These are phyloP conservation scores for Knoxdaviesia capensis DNA, from an alignment of 2,329 filamentous ascomycete species.

Conservation along the genomic window DNA sequence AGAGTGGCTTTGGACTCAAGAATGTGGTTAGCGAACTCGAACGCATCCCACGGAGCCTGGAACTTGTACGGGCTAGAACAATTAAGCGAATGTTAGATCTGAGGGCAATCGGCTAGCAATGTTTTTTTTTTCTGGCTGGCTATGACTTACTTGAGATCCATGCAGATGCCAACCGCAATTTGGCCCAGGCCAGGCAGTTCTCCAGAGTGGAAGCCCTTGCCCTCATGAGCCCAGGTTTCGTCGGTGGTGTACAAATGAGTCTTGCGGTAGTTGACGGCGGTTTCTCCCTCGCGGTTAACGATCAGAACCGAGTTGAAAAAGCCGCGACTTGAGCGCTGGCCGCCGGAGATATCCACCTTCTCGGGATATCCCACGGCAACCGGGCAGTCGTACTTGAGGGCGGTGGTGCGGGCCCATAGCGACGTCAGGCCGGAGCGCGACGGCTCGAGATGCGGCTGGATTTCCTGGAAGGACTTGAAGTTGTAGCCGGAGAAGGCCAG, in stretches of 20 bases:
- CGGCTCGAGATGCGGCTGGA: conserved; percentile 47
- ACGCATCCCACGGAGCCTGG: conserved; percentile 16
- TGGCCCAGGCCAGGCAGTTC: conserved; percentile 25
- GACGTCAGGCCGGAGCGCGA: conserved; percentile 45
- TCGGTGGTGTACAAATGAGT: conserved; percentile 34
- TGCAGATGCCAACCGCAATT: conserved; percentile 40
- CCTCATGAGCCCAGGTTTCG: conserved; percentile 36
- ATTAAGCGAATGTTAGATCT: background rate
- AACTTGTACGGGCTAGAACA: conserved; percentile 15
- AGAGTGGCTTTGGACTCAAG: conserved; percentile 35
- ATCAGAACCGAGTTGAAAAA: conserved; percentile 35
- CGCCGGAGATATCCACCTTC: conserved; percentile 27
- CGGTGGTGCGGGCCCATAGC: conserved; percentile 48
- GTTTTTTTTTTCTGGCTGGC: background rate
- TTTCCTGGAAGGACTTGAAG: conserved; percentile 48
- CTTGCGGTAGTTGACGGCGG: conserved; percentile 40
- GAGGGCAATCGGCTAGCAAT: background rate
- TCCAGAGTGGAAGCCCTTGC: conserved; percentile 27
- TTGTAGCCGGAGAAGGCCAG: conserved; percentile 66
- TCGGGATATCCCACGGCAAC: conserved; percentile 63
- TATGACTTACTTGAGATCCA: conserved; percentile 37
- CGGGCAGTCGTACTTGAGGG: conserved; percentile 43
- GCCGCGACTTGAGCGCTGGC: conserved; percentile 30
- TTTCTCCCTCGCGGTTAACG: conserved; percentile 38
- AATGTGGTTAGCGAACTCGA: conserved; percentile 32